Base-by-base conservation (phyloP, 768 basidiomycete genomes). In the Boletus huronensis region DNA sequence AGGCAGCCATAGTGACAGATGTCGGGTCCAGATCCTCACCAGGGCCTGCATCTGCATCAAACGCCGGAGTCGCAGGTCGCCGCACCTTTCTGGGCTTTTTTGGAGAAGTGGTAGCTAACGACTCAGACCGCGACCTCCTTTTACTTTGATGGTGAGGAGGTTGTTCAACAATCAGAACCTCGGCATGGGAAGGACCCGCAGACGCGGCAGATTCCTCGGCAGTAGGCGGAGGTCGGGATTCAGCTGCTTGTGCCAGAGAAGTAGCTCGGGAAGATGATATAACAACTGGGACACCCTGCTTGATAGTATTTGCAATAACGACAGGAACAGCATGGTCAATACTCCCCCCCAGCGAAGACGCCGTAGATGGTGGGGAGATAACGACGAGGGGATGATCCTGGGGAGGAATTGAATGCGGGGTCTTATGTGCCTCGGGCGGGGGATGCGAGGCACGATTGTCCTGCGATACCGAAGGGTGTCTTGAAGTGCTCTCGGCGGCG, bases 11-110 rank as follows among this genome's bases (percentile, higher is more conserved):
- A 6, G 89, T 91, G n/a, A 88, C 74, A 8, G 81, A 74, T 0
- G 89, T 91, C n/a, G 90, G 90, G 59, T 92, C 90, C 44, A 92
- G 72, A 32, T 87, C 84, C 64, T 88, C 88, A 21, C 88, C 88
- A 5, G 87, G 84, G 64, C 82, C 80, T 0, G 81, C 82, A 49
- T 78, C 74, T 25, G 78, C 73, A 64, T 85, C 82, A 56, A 81
- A 85, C 0, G 74, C 77, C 16, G 83, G 82, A 7, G 79, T 72
- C 8, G 82, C 79, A 3, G 80, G 78, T 35, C 73, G 76, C 19
- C 80, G 74, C 6, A 48, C 23, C 40, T 68, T 70, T 25, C 67
- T 67, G 23, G 68, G 64, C 61, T 75, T 79, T 43, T 77, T 74
- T 2, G 66, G 42, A 31, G 51, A 48, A 8, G 59, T 48, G 21